Evolutionary conservation across 371 early-diverging fungal genomes (phyloP).

Genomic region (Sporodiniella umbellata): DNA sequence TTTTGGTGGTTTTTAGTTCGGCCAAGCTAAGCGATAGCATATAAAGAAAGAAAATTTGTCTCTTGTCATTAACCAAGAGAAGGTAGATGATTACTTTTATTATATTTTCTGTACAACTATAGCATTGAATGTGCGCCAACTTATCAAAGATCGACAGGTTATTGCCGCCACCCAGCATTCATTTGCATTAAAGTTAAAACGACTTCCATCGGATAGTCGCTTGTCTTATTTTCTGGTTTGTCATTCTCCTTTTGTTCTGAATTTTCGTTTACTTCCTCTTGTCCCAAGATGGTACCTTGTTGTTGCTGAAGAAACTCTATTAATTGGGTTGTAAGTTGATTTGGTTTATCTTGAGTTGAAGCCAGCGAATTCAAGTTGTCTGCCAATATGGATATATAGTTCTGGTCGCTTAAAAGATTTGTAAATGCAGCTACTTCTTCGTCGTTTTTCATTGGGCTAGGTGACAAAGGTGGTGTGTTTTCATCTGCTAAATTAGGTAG

Average conservation of each 20-base stretch:
- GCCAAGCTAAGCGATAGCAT: too few relatives aligned
- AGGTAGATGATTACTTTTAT: neutral
- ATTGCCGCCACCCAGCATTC: constrained; percentile 36
- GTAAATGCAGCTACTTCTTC: constrained; percentile 1
- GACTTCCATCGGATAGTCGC: constrained; percentile 29
- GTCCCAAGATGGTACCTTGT: neutral
- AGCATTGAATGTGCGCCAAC: neutral
- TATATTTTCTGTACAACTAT: constrained; percentile 1
- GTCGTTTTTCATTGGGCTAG: neutral
- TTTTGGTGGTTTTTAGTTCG: too few relatives aligned
- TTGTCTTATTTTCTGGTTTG: neutral
- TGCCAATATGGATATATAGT: constrained; percentile 4
- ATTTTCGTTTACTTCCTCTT: neutral
- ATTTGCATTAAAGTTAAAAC: constrained; percentile 33
- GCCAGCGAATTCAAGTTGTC: constrained; percentile 5
- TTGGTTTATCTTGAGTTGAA: constrained; percentile 3
- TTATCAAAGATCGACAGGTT: neutral
- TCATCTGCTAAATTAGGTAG: too few relatives aligned
- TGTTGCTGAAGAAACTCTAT: constrained; percentile 2
- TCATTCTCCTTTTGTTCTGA: neutral
- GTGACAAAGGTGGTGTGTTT: neutral
- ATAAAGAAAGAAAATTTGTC: too few relatives aligned
- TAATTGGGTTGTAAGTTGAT: constrained; percentile 5
- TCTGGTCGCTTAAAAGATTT: neutral
- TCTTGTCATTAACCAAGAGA: neutral